Evolutionary conservation across 2,329 filamentous ascomycete genomes (phyloP).

Genomic region (Tolypocladium endophyticum): DNA sequence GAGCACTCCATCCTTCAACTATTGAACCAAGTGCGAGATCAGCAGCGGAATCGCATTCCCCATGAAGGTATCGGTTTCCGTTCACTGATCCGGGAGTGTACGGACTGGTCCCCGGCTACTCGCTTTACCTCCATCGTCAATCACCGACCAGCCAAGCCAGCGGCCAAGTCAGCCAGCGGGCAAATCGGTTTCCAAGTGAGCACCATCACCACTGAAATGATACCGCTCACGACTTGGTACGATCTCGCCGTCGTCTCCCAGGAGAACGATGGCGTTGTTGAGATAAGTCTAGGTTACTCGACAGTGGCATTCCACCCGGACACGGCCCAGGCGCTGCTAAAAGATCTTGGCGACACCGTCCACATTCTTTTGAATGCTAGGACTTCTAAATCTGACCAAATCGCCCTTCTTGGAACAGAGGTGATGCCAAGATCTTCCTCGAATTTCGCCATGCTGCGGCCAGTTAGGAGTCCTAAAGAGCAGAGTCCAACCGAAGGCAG

Average conservation of each 20-base stretch:
- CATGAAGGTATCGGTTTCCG: background rate
- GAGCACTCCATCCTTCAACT: background rate
- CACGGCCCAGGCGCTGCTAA: background rate
- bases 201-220: background rate
- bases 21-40: background rate
- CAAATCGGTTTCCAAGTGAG: background rate
- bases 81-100: background rate
- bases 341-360: background rate
- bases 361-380: background rate
- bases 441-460: background rate
- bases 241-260: background rate
- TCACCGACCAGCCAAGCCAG: background rate
- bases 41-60: background rate
- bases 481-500: background rate
- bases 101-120: background rate
- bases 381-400: background rate
- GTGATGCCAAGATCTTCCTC: background rate
- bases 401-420: background rate
- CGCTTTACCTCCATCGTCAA: background rate
- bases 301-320: background rate
- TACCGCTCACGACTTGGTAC: background rate
- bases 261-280: background rate
- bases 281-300: background rate
- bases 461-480: background rate
- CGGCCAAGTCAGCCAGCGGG: background rate